Evolutionary conservation across 2,329 filamentous ascomycete genomes (phyloP).

Genomic region (Cryphonectria naterciae): DNA sequence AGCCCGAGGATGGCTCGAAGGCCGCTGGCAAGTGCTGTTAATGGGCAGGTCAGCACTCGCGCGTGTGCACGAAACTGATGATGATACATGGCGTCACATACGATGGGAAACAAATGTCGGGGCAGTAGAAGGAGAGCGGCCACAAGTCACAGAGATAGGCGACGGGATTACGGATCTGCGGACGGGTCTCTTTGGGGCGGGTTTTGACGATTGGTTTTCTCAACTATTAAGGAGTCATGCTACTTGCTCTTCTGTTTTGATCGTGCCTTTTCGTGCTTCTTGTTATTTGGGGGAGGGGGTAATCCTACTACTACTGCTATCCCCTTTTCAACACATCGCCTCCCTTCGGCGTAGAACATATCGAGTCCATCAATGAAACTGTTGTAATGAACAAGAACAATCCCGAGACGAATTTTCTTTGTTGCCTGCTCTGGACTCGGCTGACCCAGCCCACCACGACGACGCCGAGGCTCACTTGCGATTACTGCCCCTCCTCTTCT

Average conservation of each 20-base stretch:
- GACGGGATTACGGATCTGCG: slow-evolving; percentile 28
- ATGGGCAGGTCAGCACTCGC: slow-evolving; percentile 34
- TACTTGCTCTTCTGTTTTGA: slow-evolving; percentile 29
- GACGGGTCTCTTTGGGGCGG: slow-evolving; percentile 25
- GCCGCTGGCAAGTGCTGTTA: slow-evolving; percentile 86
- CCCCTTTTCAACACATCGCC: slow-evolving; percentile 5
- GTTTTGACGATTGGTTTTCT: slow-evolving; percentile 29
- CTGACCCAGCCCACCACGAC: background rate
- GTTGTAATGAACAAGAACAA: slow-evolving; percentile 16
- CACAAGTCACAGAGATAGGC: slow-evolving; percentile 23
- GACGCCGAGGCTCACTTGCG: background rate
- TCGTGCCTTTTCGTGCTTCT: slow-evolving; percentile 23
- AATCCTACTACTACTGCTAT: background rate
- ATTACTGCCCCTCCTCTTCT: slow-evolving; percentile 2
- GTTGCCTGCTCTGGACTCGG: slow-evolving; percentile 17
- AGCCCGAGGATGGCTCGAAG: slow-evolving; percentile 72
- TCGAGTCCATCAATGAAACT: slow-evolving; percentile 16
- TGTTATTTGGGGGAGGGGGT: slow-evolving; percentile 7
- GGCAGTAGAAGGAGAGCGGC: slow-evolving; percentile 31
- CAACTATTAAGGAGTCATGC: slow-evolving; percentile 32
- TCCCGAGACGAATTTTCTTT: slow-evolving; percentile 5
- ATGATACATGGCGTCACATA: slow-evolving; percentile 41
- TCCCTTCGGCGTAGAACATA: slow-evolving; percentile 7
- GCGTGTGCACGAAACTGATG: slow-evolving; percentile 39
- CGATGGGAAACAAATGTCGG: slow-evolving; percentile 32